Conservation (phyloP, 305 asterid genomes). For the Fraxinus paxiana region DNA sequence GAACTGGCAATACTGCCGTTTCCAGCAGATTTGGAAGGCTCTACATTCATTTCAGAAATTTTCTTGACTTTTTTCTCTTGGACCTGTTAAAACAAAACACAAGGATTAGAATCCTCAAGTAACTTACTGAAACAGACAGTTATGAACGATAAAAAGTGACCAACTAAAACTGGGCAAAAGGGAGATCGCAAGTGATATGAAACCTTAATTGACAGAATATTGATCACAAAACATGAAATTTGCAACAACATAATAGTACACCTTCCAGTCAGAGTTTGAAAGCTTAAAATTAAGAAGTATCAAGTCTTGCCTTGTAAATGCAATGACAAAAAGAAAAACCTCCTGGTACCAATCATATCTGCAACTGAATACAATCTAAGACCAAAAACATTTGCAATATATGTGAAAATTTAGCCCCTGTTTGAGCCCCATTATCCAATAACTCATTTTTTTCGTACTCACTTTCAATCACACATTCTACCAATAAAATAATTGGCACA, state of each 20-base stretch:
- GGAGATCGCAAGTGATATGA: background rate
- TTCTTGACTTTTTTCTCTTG: conserved; percentile 94
- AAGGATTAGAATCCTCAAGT: background rate
- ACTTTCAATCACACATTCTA: background rate
- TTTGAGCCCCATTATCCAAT: background rate
- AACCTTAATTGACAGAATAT: background rate
- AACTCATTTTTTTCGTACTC: background rate
- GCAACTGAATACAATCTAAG: conserved; percentile 4
- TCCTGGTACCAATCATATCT: conserved; percentile 6
- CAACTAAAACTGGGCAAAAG: background rate
- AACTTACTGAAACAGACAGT: background rate
- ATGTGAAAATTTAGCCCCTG: background rate
- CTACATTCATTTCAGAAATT: conserved; percentile 70
- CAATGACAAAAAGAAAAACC: background rate
- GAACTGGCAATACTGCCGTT: conserved; percentile 64
- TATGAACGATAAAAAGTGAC: background rate
- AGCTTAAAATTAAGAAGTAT: background rate
- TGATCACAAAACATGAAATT: background rate
- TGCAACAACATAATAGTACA: background rate
- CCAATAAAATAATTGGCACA: background rate
- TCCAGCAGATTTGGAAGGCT: conserved; percentile 61
- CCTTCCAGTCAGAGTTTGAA: background rate
- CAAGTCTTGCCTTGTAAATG: background rate
- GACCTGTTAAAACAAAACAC: conserved; percentile 49
- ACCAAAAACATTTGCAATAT: background rate